Conservation (phyloP, 257 asterid species). For the Ilex aquifolium region DNA sequence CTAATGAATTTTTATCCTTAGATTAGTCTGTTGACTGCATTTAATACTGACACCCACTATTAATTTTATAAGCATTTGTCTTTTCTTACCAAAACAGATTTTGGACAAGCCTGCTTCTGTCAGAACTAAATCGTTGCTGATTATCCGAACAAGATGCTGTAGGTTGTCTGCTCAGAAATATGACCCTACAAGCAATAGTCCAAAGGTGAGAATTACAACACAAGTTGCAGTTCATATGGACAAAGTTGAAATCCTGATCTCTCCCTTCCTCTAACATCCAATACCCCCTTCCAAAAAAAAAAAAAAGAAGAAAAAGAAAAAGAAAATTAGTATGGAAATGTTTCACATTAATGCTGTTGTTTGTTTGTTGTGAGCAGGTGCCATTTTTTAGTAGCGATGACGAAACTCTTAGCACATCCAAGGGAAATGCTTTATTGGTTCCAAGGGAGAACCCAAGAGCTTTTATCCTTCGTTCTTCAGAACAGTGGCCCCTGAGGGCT, state of each 20-base stretch:
- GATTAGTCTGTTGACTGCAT: too few relatives aligned
- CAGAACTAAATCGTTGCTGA: conserved; percentile 7
- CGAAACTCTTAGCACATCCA: conserved; percentile 5
- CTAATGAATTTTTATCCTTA: too few relatives aligned
- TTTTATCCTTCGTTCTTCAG: conserved; percentile 13
- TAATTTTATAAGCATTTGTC: neutral
- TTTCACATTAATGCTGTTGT: neutral
- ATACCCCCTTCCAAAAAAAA: too few relatives aligned
- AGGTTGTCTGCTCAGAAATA: conserved; percentile 12
- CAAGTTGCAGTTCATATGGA: neutral
- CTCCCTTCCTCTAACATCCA: too few relatives aligned
- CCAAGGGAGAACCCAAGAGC: conserved; percentile 25
- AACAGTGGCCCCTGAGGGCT: conserved; percentile 3
- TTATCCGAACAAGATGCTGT: conserved; percentile 8
- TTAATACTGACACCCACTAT: too few relatives aligned
- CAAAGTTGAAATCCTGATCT: neutral
- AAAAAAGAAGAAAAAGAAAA: neutral
- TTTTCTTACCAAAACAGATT: conserved; percentile 11
- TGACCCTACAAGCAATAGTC: conserved; percentile 16
- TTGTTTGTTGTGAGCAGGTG: conserved; percentile 8
- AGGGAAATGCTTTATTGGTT: conserved; percentile 11
- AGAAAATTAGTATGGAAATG: too few relatives aligned
- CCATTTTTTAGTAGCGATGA: conserved; percentile 22
- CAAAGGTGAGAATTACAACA: conserved; percentile 27
- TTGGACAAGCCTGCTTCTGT: conserved; percentile 18